Percentiles rank a stretch among this genome's conserved stretches.
Conservation (phyloP, 805 yeast species). For the Wickerhamiella sorbophila region DNA sequence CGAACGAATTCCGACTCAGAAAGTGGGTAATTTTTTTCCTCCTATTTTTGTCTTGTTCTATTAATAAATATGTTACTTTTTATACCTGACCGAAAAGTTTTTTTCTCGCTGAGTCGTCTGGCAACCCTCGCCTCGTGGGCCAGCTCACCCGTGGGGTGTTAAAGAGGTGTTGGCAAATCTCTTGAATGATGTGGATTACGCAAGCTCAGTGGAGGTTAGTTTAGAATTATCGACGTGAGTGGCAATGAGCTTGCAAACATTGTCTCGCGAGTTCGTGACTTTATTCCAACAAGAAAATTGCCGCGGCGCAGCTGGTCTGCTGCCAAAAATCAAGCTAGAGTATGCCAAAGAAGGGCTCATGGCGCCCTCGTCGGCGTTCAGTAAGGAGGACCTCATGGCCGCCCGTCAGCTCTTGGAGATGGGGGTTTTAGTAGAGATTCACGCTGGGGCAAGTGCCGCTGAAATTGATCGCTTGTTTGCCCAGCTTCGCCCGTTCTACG, state of each 20-base stretch:
- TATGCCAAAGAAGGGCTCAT: conserved; percentile 64
- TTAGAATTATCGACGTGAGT: not conserved
- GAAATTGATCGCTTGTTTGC: conserved; percentile 60
- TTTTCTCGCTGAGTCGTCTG: too few species aligned
- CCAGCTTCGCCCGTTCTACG: conserved; percentile 68
- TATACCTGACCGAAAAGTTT: too few species aligned
- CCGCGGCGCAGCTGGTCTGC: conserved; percentile 41
- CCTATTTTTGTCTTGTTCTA: too few species aligned
- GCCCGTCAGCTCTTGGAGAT: conserved; percentile 76
- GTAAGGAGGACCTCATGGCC: conserved; percentile 48
- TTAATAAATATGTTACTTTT: too few species aligned
- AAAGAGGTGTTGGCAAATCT: too few species aligned
- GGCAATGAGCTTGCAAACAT: conserved; percentile 46
- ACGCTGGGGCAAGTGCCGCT: conserved; percentile 37
- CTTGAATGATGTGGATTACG: too few species aligned
- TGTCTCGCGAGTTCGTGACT: conserved; percentile 53
- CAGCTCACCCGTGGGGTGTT: too few species aligned
- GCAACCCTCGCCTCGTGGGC: too few species aligned
- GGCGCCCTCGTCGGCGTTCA: conserved; percentile 40
- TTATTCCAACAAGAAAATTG: conserved; percentile 52
- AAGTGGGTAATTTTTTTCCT: too few species aligned
- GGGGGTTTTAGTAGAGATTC: conserved; percentile 71
- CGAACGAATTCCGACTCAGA: too few species aligned
- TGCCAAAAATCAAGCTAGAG: conserved; percentile 64
- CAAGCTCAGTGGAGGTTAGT: too few species aligned